phyloP scores from a whole-genome alignment of 768 basidiomycete species.

The Cystobasidium onofrii region DNA sequence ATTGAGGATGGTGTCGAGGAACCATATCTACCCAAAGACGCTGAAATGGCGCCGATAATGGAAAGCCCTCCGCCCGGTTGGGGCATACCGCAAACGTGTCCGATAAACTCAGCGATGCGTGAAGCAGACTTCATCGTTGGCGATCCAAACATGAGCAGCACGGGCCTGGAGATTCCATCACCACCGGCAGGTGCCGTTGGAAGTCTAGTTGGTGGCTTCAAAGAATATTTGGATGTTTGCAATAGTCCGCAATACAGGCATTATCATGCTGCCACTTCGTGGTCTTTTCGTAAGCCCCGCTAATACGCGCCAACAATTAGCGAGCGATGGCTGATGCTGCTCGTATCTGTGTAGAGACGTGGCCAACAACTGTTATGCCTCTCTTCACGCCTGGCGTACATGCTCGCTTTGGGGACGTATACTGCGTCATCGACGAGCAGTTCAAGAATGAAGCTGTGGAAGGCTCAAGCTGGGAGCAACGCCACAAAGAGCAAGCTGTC shows the following conservation, averaged over 20 bases:
- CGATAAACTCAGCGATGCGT: slow-evolving; percentile 36
- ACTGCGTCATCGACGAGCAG: slow-evolving; percentile 41
- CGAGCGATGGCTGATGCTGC: background rate
- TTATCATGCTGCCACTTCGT: slow-evolving; percentile 39
- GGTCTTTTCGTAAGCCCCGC: slow-evolving; percentile 35
- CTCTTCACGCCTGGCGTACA: slow-evolving; percentile 42
- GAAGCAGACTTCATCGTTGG: slow-evolving; percentile 36
- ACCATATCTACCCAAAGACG: slow-evolving; percentile 19
- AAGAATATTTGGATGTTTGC: slow-evolving; percentile 40
- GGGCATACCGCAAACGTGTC: slow-evolving; percentile 40
- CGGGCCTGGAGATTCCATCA: slow-evolving; percentile 36
- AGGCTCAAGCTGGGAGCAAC: slow-evolving; percentile 45
- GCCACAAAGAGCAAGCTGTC: slow-evolving; percentile 45
- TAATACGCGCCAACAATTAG: too few relatives aligned
- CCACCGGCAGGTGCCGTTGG: slow-evolving; percentile 26
- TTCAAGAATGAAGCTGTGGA: slow-evolving; percentile 39
- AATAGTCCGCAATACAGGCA: slow-evolving; percentile 42
- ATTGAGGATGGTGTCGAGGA: slow-evolving; percentile 34
- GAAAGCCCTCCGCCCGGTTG: slow-evolving; percentile 38
- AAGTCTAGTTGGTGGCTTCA: slow-evolving; percentile 35
- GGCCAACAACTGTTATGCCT: slow-evolving; percentile 39
- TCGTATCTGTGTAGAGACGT: background rate
- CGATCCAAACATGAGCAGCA: slow-evolving; percentile 31
- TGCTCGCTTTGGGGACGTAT: slow-evolving; percentile 39
- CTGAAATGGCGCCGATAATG: slow-evolving; percentile 36